These are phyloP conservation scores for Nothophoma quercina DNA, from an alignment of 2,329 filamentous ascomycete genomes.

Conservation along the genomic window DNA sequence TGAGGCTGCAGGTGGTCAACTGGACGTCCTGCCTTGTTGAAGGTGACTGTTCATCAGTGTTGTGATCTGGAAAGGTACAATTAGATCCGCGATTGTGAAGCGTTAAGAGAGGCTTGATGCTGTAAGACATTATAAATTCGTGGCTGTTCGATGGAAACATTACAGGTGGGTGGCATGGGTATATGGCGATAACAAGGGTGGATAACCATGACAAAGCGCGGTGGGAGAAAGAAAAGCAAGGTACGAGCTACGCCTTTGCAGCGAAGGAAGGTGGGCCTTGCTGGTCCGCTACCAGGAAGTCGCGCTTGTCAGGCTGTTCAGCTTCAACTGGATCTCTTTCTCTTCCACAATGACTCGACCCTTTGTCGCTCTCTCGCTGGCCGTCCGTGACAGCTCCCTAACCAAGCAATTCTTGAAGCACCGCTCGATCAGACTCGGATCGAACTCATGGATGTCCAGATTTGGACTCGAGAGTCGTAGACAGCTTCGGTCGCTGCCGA, in stretches of 20 bases:
- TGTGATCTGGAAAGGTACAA: too few species aligned
- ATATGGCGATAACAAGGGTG: slow-evolving; percentile 2
- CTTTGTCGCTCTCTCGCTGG: slow-evolving; percentile 17
- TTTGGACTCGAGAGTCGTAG: slow-evolving; percentile 29
- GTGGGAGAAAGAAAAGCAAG: too few species aligned
- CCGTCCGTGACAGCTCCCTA: slow-evolving; percentile 38
- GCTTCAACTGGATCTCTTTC: slow-evolving; percentile 17
- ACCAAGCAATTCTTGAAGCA: slow-evolving; percentile 43
- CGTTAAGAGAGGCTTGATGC: background rate
- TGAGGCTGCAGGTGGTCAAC: background rate
- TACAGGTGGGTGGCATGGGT: slow-evolving; percentile 7
- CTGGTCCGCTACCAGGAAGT: slow-evolving; percentile 15
- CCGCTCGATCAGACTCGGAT: slow-evolving; percentile 38
- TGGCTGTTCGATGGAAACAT: background rate
- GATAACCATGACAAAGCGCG: too few species aligned
- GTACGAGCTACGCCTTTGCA: too few species aligned
- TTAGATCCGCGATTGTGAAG: too few species aligned
- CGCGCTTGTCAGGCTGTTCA: slow-evolving; percentile 9
- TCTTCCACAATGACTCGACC: slow-evolving; percentile 24
- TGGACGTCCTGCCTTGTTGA: background rate
- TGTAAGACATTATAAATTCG: slow-evolving; percentile 1
- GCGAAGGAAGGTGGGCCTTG: too few species aligned
- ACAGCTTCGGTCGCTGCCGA: slow-evolving; percentile 43
- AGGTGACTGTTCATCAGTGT: background rate
- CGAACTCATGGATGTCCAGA: slow-evolving; percentile 27